Evolutionary conservation across 225 moss, liverwort and hornwort species (phyloP), one percentile per base, ranked within the genome.

Genomic region (Pleurozium schreberi): DNA sequence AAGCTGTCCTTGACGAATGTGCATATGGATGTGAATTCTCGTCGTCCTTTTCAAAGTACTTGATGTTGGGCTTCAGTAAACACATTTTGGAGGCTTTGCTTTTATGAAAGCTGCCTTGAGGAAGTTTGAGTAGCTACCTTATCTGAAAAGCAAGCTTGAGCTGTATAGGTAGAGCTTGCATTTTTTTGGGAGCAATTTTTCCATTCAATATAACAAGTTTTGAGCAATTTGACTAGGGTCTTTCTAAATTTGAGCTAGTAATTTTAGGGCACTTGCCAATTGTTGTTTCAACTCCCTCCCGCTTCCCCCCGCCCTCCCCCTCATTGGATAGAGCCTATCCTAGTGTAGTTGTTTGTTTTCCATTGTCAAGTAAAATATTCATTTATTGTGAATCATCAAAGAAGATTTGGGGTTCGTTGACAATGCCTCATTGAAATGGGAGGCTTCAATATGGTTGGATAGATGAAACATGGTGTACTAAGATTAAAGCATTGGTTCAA

Each of bases 151-250:
- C 2, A 52, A 22, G 5, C 36, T 53, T 36, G 3, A 22, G 8
- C 4, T 22, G 36, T 2, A 13, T 18, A 1, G 1, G 21, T 34
- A 75, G 21, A 33, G 33, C 2, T 49, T 50, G 49, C 1, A 18
- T 74, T 47, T 31, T 27, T 26, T 27, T 6, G 1, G 6, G 5
- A 45, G 45, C 2, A 3, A 30, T 73, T 28, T 70, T 6, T 18
- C 8, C 1, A 1, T 6, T 45, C 0, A 31, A 0, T 10, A 17
- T 30, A 30, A 4, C 15, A 75, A 49, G 9, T 33, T 50, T 75
- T 75, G 50, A 50, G 5, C 5, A 34, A 50, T 50, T 5, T 75
- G 3, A 50, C 3, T 33, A 7, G 49, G 18, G 20, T 12, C 7
- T 4, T 0, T 49, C 11, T 19, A 31, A 20, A 19, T 31, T 75